Evolutionary conservation across 371 early-diverging fungal genomes (phyloP).

Genomic region (Smittium culicis): DNA sequence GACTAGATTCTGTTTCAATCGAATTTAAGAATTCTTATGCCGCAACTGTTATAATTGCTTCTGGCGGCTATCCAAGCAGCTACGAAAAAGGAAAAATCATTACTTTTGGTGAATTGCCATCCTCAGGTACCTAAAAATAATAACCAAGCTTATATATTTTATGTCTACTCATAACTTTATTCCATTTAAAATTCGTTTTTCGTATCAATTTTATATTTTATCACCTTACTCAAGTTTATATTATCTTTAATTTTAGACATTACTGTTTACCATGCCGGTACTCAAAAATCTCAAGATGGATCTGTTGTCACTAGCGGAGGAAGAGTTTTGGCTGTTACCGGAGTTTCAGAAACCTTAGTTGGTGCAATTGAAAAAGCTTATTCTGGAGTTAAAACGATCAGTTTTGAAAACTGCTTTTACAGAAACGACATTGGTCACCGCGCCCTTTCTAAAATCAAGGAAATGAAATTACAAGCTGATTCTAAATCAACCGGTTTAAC

Average conservation of each 20-base stretch:
- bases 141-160: no score
- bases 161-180: no score
- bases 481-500: slow-evolving; percentile 35
- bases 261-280: slow-evolving; percentile 88
- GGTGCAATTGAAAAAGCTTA: slow-evolving; percentile 67
- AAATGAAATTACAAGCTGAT: no score
- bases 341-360: slow-evolving; percentile 51
- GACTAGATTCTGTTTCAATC: slow-evolving; percentile 74
- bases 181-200: no score
- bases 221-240: no score
- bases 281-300: slow-evolving; percentile 34
- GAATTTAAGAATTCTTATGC: slow-evolving; percentile 57
- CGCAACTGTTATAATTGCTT: slow-evolving; percentile 82
- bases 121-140: not conserved
- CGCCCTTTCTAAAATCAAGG: slow-evolving; percentile 25
- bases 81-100: slow-evolving; percentile 75
- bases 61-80: slow-evolving; percentile 80
- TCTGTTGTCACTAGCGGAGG: slow-evolving; percentile 81
- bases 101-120: slow-evolving; percentile 32
- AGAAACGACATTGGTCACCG: slow-evolving; percentile 86
- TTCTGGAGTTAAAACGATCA: slow-evolving; percentile 43
- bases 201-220: no score
- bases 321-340: slow-evolving; percentile 87
- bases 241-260: slow-evolving; percentile 41
- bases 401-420: slow-evolving; percentile 72